These are phyloP conservation scores for Penicillium maclennaniae DNA, from an alignment of 495 filamentous ascomycete species.

Conservation along the genomic window DNA sequence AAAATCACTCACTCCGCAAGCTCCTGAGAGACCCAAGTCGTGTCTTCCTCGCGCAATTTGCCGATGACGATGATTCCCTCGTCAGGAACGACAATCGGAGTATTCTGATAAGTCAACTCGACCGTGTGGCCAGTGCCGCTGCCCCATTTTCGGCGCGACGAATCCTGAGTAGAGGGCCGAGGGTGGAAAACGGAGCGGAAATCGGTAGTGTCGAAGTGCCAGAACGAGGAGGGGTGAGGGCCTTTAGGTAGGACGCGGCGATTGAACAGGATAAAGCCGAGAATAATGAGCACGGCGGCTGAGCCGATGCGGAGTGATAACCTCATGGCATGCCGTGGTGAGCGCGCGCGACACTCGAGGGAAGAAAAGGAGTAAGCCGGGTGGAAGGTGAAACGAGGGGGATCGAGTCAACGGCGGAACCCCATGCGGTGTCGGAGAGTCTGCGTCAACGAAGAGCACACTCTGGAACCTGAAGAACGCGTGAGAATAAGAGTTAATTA, in stretches of 20 bases:
- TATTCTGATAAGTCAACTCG: constrained; percentile 26
- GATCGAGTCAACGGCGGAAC: background rate
- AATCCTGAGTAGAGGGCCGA: constrained; percentile 11
- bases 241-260: constrained; percentile 28
- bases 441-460: no score
- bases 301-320: constrained; percentile 36
- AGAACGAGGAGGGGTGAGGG: constrained; percentile 24
- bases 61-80: constrained; percentile 43
- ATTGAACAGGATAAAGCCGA: constrained; percentile 34
- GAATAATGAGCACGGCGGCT: constrained; percentile 31
- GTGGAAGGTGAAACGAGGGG: no score
- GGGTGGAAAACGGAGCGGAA: constrained; percentile 18
- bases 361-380: background rate
- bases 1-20: constrained; percentile 39
- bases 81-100: constrained; percentile 35
- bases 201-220: constrained; percentile 28
- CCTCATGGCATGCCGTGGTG: constrained; percentile 42
- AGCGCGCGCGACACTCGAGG: background rate
- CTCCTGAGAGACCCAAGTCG: constrained; percentile 38
- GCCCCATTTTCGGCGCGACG: constrained; percentile 24
- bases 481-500: background rate
- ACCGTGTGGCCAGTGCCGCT: constrained; percentile 12
- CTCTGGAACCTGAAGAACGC: no score
- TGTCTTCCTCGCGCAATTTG: constrained; percentile 36
- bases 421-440: background rate